These are phyloP conservation scores for Mycena rosella DNA, from an alignment of 768 basidiomycete genomes.

Conservation along the genomic window DNA sequence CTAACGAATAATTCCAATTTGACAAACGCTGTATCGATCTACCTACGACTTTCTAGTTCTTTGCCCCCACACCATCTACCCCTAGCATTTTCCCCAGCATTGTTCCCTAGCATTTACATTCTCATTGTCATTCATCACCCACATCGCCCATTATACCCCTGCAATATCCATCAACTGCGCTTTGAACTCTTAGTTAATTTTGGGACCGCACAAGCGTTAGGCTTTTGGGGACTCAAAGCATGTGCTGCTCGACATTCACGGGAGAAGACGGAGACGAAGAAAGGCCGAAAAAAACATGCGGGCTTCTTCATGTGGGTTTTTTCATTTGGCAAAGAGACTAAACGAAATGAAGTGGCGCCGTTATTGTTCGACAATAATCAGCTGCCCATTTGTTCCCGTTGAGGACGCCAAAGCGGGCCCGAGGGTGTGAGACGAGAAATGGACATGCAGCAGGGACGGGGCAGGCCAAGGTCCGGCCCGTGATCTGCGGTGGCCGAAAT, in stretches of 20 bases:
- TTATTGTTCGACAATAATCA: slow-evolving; percentile 7
- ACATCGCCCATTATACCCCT: slow-evolving; percentile 3
- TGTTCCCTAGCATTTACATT: slow-evolving; percentile 1
- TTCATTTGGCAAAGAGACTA: slow-evolving; percentile 14
- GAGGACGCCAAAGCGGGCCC: too few species aligned
- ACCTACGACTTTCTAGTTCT: slow-evolving; percentile 4
- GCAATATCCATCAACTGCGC: slow-evolving; percentile 25
- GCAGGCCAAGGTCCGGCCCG: slow-evolving; percentile 15
- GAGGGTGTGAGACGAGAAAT: neutral
- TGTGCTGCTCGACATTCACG: slow-evolving; percentile 15
- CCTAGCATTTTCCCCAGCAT: slow-evolving; percentile 11
- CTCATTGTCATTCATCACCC: neutral
- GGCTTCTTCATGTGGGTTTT: slow-evolving; percentile 11
- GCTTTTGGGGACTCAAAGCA: slow-evolving; percentile 16
- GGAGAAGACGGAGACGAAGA: slow-evolving; percentile 29
- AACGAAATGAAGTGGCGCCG: slow-evolving; percentile 16
- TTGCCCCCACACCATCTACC: slow-evolving; percentile 11
- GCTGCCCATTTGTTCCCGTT: slow-evolving; percentile 1
- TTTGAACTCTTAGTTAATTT: slow-evolving; percentile 5
- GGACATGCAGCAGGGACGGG: neutral
- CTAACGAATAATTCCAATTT: slow-evolving; percentile 25
- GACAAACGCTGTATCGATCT: slow-evolving; percentile 15
- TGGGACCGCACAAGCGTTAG: slow-evolving; percentile 12
- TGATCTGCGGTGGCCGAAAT: slow-evolving; percentile 24
- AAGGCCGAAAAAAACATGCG: slow-evolving; percentile 1